Evolutionary conservation across 2,329 filamentous ascomycete species (phyloP).

Genomic region (Ambrosiella xylebori): DNA sequence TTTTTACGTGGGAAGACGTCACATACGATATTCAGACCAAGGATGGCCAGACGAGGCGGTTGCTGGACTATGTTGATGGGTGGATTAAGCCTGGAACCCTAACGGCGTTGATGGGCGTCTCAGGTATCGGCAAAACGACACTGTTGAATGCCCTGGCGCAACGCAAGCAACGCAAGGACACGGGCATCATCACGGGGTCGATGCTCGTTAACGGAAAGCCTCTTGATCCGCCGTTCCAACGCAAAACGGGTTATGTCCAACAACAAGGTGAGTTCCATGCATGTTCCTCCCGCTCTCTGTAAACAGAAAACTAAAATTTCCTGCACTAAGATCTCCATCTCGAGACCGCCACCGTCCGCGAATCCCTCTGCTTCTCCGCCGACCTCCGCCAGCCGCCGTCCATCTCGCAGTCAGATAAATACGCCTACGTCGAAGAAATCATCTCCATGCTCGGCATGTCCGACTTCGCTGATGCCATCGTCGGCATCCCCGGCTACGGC

Average conservation of each 20-base stretch:
- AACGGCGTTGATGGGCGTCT: slow-evolving; percentile 81
- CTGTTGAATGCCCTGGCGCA: slow-evolving; percentile 73
- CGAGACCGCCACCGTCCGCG: slow-evolving; percentile 36
- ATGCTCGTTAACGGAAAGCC: slow-evolving; percentile 52
- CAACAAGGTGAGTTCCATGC: slow-evolving; percentile 32
- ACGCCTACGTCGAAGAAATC: slow-evolving; percentile 44
- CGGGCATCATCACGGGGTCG: slow-evolving; percentile 75
- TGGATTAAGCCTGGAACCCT: slow-evolving; percentile 89
- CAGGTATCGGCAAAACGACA: slow-evolving; percentile 87
- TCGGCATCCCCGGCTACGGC: slow-evolving; percentile 44
- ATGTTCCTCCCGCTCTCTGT: not conserved
- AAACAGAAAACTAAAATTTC: not conserved
- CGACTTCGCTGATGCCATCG: slow-evolving; percentile 48
- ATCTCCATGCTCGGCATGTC: slow-evolving; percentile 50
- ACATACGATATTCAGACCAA: slow-evolving; percentile 61
- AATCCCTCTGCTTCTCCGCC: slow-evolving; percentile 38
- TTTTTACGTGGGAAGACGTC: slow-evolving; percentile 68
- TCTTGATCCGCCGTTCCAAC: slow-evolving; percentile 69
- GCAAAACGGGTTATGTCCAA: slow-evolving; percentile 76
- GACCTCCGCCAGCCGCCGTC: slow-evolving; percentile 37
- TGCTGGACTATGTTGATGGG: slow-evolving; percentile 73
- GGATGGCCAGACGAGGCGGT: slow-evolving; percentile 45
- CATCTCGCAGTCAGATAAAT: slow-evolving; percentile 39
- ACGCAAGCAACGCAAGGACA: slow-evolving; percentile 65
- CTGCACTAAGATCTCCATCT: slow-evolving; percentile 33